Evolutionary conservation across 116 monocot species (phyloP), one percentile per base, ranked within the genome.

Genomic region (Cymodocea nodosa): DNA sequence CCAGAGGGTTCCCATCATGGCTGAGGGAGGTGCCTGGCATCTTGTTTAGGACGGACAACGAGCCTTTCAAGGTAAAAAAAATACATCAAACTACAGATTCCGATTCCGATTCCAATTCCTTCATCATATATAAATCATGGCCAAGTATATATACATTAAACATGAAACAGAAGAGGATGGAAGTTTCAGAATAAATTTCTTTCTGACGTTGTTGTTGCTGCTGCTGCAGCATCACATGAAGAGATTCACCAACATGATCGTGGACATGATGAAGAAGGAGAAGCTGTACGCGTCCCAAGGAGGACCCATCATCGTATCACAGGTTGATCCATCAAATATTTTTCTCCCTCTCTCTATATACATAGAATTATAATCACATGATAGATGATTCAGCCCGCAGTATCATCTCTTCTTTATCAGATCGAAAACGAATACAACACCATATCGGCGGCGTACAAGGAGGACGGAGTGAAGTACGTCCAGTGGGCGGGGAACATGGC

Each of bases 11-110:
- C 10, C 95, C 95, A 60, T 81, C 81, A 70, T 95, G 95, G 95
- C 71, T 95, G 69, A 85, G 71, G 52, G 82, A 95, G 25, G 70
- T 95, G 30, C 83, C 83, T 0, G 81, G 81, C 4, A 87, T 87
- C 57, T 75, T 76, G 36, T 90, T 76, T 44, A 78, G 90, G 16
- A 77, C 73, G 10, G 78, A 95, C 61, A 90, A 95, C 69, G 95
- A 87, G 67, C 85, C 87, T 4, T 95, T 95, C 74, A 90, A 95
- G 87, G 95, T 87, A 75, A 63, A n/a, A n/a, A n/a, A n/a, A n/a
- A n/a, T n/a, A n/a, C n/a, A n/a, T n/a, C n/a, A n/a, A n/a, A n/a
- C n/a, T n/a, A n/a, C n/a, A n/a, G n/a, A n/a, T n/a, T n/a, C n/a
- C n/a, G n/a, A n/a, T n/a, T n/a, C n/a, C n/a, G n/a, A n/a, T n/a